These are phyloP conservation scores for Saturnispora kantuleensis DNA, from an alignment of 805 yeast species.

Conservation along the genomic window DNA sequence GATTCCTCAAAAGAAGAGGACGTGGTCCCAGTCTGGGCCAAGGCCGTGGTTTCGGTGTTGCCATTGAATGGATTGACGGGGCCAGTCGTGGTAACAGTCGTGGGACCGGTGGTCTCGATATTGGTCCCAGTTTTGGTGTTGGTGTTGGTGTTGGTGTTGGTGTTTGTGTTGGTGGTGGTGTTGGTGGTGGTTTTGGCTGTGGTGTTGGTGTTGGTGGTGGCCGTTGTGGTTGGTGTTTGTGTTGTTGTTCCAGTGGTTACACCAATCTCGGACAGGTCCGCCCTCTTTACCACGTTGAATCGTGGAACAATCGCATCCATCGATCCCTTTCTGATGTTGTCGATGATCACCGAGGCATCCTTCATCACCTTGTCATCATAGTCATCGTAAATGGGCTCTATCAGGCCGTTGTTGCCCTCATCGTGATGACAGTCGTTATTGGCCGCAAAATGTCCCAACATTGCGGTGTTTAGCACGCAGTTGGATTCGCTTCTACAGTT, in stretches of 20 bases:
- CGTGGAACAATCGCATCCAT: constrained; percentile 23
- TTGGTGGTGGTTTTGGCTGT: no score
- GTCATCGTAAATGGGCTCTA: no score
- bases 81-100: no score
- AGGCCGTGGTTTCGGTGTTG: constrained; percentile 1
- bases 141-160: not conserved
- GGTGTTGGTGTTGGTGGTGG: not conserved
- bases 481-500: no score
- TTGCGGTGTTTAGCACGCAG: no score
- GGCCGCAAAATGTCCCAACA: no score
- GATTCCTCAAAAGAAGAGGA: constrained; percentile 3
- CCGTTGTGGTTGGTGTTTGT: constrained; percentile 8
- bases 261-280: constrained; percentile 1
- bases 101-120: no score
- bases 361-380: not conserved
- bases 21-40: constrained; percentile 1
- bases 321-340: constrained; percentile 18
- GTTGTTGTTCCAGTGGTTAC: not conserved
- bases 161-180: constrained; percentile 10
- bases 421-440: no score
- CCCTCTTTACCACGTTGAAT: constrained; percentile 19
- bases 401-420: no score
- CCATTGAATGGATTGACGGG: constrained; percentile 7
- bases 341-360: constrained; percentile 16
- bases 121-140: no score